A percentile compares a stretch with the other conserved stretches of the same genome.
Conservation (phyloP, 225 moss, liverwort and hornwort species). For the Ulota crispa region DNA sequence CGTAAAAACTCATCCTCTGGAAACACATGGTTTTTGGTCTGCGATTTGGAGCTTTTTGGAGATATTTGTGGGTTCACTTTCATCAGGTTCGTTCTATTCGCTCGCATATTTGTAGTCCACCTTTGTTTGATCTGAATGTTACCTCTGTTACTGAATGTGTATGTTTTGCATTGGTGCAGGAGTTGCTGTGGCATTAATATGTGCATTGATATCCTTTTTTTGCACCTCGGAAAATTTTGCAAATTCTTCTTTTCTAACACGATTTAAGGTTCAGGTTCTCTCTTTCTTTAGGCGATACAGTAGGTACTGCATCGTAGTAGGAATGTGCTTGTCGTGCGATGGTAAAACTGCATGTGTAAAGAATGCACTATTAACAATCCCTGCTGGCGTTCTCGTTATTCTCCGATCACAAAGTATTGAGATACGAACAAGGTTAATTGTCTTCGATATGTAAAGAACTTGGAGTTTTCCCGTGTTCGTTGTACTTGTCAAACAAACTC, state of each 20-base stretch:
- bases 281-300: not conserved
- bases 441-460: not conserved
- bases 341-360: not conserved
- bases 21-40: constrained; percentile 71
- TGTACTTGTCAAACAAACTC: not conserved
- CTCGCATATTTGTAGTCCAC: constrained; percentile 1
- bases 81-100: constrained; percentile 53
- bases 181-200: constrained; percentile 86
- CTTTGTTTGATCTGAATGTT: constrained; percentile 15
- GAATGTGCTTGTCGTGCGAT: not conserved
- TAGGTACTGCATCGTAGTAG: not conserved
- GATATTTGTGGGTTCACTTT: constrained; percentile 93
- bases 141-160: constrained; percentile 32
- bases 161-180: constrained; percentile 57
- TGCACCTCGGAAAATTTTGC: not conserved
- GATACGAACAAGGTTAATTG: not conserved
- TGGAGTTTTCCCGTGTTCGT: not conserved
- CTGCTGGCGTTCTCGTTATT: not conserved
- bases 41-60: constrained; percentile 92
- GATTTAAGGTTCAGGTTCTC: not conserved
- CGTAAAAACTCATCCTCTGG: constrained; percentile 68
- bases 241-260: not conserved
- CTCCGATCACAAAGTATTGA: not conserved
- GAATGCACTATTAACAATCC: not conserved
- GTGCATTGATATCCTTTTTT: constrained; percentile 88